Evolutionary conservation across 2,329 filamentous ascomycete species (phyloP).

Genomic region (Emergomyces africanus): DNA sequence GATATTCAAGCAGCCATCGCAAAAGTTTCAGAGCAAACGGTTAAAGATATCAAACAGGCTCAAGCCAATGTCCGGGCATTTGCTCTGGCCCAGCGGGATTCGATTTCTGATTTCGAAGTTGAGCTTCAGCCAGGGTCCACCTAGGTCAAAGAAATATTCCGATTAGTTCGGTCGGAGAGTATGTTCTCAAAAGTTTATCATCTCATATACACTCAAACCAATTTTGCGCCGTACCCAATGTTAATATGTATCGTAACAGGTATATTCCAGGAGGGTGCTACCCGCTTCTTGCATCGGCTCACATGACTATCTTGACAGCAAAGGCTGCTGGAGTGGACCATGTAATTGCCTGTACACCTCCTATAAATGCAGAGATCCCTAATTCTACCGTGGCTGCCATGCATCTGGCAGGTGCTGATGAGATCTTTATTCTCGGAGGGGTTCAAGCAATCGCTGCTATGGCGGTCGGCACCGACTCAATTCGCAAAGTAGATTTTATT

Average conservation of each 20-base stretch:
- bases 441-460: constrained; percentile 42
- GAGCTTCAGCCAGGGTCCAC: constrained; percentile 38
- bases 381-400: constrained; percentile 39
- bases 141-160: constrained; percentile 41
- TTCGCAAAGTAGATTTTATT: constrained; percentile 39
- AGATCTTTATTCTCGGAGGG: constrained; percentile 40
- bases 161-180: constrained; percentile 35
- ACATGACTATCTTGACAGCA: constrained; percentile 45
- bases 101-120: constrained; percentile 39
- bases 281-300: constrained; percentile 40
- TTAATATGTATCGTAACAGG: constrained; percentile 8
- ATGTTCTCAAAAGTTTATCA: constrained; percentile 13
- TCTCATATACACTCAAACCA: neutral
- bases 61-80: constrained; percentile 40
- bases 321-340: constrained; percentile 41
- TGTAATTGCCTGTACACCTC: constrained; percentile 41
- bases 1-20: constrained; percentile 37
- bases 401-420: constrained; percentile 38
- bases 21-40: constrained; percentile 34
- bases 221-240: neutral
- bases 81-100: constrained; percentile 35
- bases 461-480: constrained; percentile 38
- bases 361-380: constrained; percentile 37
- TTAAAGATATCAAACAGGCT: constrained; percentile 42
- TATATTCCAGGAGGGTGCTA: constrained; percentile 43